These are phyloP conservation scores for Chondrus crispus DNA, from an alignment of 23 red algal species.

Conservation along the genomic window DNA sequence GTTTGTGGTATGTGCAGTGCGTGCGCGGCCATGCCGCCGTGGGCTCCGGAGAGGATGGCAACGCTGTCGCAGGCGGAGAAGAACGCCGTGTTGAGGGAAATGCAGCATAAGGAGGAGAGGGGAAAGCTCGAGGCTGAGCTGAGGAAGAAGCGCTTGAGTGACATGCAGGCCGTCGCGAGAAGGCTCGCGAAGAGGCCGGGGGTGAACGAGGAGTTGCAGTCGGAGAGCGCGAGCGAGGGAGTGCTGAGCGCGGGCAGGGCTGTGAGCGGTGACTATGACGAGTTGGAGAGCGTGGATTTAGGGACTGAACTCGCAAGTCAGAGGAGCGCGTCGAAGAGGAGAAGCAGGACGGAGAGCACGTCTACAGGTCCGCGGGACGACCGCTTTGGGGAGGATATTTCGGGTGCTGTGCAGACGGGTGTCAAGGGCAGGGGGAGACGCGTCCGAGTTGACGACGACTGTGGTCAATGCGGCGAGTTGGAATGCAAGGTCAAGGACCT, in stretches of 20 bases:
- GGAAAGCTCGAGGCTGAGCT: conserved; percentile 47
- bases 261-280: no score
- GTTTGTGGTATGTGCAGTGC: conserved; percentile 54
- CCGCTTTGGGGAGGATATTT: background rate
- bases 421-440: background rate
- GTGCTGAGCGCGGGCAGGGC: background rate
- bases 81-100: conserved; percentile 18
- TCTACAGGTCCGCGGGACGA: no score
- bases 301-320: background rate
- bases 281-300: conserved; percentile 38
- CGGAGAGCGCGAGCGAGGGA: background rate
- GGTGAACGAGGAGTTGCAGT: background rate
- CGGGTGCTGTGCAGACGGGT: background rate
- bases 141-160: conserved; percentile 11
- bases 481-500: conserved; percentile 47
- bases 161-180: background rate
- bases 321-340: background rate
- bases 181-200: background rate
- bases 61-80: conserved; percentile 28
- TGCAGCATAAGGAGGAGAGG: conserved; percentile 50
- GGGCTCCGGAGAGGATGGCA: conserved; percentile 53
- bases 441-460: conserved; percentile 8
- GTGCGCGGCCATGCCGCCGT: conserved; percentile 42
- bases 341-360: background rate
- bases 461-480: conserved; percentile 29